Conservation (phyloP, 345 rosid genomes). For the Gossypium anomalum region DNA sequence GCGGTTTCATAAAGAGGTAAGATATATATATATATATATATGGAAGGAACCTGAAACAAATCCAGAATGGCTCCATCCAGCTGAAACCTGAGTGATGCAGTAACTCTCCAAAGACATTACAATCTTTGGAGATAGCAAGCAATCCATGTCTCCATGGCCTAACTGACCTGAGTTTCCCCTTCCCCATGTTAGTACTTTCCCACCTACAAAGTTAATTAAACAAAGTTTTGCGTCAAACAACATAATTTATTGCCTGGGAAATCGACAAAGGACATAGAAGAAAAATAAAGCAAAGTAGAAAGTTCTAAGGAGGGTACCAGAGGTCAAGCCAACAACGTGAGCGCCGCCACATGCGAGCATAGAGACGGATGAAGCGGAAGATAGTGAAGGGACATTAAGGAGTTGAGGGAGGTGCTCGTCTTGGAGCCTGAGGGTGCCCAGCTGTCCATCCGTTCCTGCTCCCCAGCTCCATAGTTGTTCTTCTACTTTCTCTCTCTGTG, state of each 20-base stretch:
- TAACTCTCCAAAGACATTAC: slow-evolving; percentile 32
- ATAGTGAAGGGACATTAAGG: slow-evolving; percentile 42
- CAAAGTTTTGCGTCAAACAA: background rate
- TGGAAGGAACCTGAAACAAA: slow-evolving; percentile 66
- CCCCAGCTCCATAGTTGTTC: slow-evolving; percentile 92
- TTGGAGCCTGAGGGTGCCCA: slow-evolving; percentile 58
- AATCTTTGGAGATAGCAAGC: slow-evolving; percentile 42
- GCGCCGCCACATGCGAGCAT: slow-evolving; percentile 89
- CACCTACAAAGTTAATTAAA: slow-evolving; percentile 34
- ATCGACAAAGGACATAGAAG: too few relatives aligned
- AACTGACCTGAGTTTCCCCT: slow-evolving; percentile 92
- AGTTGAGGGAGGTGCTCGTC: slow-evolving; percentile 80
- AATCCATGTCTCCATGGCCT: slow-evolving; percentile 63
- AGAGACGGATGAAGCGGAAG: slow-evolving; percentile 49
- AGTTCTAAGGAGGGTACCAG: slow-evolving; percentile 29
- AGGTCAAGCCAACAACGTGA: slow-evolving; percentile 71
- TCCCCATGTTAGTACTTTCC: slow-evolving; percentile 80
- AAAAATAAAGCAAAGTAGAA: background rate
- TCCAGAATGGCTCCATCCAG: slow-evolving; percentile 92
- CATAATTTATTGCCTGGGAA: background rate
- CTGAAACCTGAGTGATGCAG: slow-evolving; percentile 50
- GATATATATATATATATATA: background rate
- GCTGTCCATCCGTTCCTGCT: slow-evolving; percentile 92
- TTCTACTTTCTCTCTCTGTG: slow-evolving; percentile 8
- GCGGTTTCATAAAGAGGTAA: background rate